Evolutionary conservation across 768 basidiomycete species (phyloP).

Genomic region (Auricularia auricula-judae): DNA sequence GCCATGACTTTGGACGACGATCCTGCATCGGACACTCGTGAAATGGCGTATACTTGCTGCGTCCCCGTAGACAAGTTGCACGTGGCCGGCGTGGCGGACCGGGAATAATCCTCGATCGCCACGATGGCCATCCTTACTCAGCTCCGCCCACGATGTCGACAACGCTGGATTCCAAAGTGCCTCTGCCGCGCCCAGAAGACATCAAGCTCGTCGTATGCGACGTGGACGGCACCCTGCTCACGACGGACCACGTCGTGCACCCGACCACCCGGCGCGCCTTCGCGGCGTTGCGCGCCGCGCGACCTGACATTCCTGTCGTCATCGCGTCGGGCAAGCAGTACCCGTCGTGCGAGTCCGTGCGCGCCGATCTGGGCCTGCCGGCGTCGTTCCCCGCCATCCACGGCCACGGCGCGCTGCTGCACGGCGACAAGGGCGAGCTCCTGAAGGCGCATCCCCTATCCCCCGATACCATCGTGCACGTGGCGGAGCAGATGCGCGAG

Average conservation of each 20-base stretch:
- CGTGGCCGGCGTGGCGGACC: too few species aligned
- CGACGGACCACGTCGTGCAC: conserved; percentile 4
- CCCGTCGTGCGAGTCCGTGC: conserved; percentile 3
- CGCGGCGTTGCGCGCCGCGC: conserved; percentile 1
- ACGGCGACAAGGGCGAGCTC: background rate
- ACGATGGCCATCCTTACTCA: too few species aligned
- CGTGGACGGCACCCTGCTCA: conserved; percentile 8
- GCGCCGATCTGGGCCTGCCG: conserved; percentile 3
- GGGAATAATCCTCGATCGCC: too few species aligned
- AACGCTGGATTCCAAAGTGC: background rate
- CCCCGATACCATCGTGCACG: background rate
- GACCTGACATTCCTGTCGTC: conserved; percentile 7
- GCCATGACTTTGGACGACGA: too few species aligned
- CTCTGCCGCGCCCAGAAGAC: conserved; percentile 2
- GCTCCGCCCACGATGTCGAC: background rate
- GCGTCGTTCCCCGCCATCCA: conserved; percentile 6
- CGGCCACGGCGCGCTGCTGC: conserved; percentile 5
- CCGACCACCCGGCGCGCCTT: conserved; percentile 4
- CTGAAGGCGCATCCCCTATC: background rate
- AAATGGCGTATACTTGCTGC: too few species aligned
- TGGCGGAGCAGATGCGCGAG: conserved; percentile 1
- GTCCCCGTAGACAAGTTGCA: too few species aligned
- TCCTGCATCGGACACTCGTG: too few species aligned
- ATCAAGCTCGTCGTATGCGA: conserved; percentile 7
- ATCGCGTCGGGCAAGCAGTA: conserved; percentile 8